These are phyloP conservation scores for Tolypocladium paradoxum DNA, from an alignment of 2,329 filamentous ascomycete species.

Conservation along the genomic window DNA sequence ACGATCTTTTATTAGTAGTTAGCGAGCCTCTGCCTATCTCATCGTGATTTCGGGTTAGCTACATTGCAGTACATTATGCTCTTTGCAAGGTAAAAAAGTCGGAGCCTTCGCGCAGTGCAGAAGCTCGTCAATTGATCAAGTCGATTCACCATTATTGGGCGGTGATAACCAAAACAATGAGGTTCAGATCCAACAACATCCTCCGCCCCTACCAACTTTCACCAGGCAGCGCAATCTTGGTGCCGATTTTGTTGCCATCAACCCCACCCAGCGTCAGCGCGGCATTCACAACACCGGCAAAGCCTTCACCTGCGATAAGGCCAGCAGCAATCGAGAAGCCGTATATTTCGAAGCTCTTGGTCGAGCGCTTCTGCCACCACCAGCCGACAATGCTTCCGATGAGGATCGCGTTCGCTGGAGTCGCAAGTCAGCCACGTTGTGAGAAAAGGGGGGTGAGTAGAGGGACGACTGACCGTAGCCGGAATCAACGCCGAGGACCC, in stretches of 20 bases:
- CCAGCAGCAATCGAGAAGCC: constrained; percentile 50
- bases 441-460: neutral
- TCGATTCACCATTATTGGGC: no score
- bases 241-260: constrained; percentile 12
- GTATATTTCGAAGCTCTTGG: constrained; percentile 41
- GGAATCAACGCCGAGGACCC: constrained; percentile 42
- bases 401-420: constrained; percentile 37
- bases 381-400: constrained; percentile 42
- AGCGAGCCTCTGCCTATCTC: no score
- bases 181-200: no score
- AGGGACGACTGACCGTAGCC: constrained; percentile 26
- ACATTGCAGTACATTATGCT: no score
- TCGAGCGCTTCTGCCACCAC: constrained; percentile 42
- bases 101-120: no score
- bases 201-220: neutral
- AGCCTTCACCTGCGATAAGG: constrained; percentile 51
- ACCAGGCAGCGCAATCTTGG: constrained; percentile 8
- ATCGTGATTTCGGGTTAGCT: no score
- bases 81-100: no score
- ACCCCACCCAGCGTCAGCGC: constrained; percentile 26
- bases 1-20: no score
- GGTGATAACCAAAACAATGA: no score
- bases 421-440: neutral
- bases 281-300: constrained; percentile 51
- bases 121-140: no score